Conservation (phyloP, 2,329 filamentous ascomycete genomes). For the Albophoma yamanashiensis region DNA sequence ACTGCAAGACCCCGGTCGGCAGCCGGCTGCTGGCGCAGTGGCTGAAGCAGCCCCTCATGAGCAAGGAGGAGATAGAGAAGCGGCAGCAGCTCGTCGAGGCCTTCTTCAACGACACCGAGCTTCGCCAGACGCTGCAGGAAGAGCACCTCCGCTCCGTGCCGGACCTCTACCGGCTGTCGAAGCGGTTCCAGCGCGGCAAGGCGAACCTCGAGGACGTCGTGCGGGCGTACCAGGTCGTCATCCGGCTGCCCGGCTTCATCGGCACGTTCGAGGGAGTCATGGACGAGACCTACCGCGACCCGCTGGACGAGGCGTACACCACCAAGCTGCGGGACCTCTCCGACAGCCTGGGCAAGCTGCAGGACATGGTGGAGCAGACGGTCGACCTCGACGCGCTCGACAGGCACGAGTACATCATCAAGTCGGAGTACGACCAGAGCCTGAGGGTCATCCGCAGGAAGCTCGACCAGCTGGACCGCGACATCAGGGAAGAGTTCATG, state of each 20-base stretch:
- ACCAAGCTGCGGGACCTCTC: constrained; percentile 67
- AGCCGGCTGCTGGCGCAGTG: constrained; percentile 86
- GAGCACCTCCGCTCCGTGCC: constrained; percentile 88
- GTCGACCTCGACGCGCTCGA: constrained; percentile 93
- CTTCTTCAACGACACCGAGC: constrained; percentile 84
- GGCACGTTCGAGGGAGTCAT: constrained; percentile 85
- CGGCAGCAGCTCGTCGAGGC: constrained; percentile 91
- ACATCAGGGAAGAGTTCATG: constrained; percentile 76
- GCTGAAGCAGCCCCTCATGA: constrained; percentile 97
- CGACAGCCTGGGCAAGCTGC: constrained; percentile 71
- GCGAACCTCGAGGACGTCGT: constrained; percentile 95
- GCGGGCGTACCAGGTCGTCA: constrained; percentile 86
- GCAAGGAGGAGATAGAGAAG: constrained; percentile 74
- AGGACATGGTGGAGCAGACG: constrained; percentile 98
- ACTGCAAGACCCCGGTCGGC: constrained; percentile 93
- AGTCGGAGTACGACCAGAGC: constrained; percentile 90
- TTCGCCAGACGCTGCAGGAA: constrained; percentile 93
- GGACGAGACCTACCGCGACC: constrained; percentile 85
- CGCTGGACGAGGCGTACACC: constrained; percentile 80
- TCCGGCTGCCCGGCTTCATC: constrained; percentile 82
- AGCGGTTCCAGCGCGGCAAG: constrained; percentile 85
- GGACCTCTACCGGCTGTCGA: constrained; percentile 85
- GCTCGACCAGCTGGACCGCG: constrained; percentile 70
- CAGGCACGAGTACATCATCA: constrained; percentile 97
- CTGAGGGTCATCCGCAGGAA: constrained; percentile 83